Percentiles rank a stretch among this genome's conserved stretches.
These are phyloP conservation scores for Pleurotus ostreatus DNA, from an alignment of 768 basidiomycete species.

Conservation along the genomic window DNA sequence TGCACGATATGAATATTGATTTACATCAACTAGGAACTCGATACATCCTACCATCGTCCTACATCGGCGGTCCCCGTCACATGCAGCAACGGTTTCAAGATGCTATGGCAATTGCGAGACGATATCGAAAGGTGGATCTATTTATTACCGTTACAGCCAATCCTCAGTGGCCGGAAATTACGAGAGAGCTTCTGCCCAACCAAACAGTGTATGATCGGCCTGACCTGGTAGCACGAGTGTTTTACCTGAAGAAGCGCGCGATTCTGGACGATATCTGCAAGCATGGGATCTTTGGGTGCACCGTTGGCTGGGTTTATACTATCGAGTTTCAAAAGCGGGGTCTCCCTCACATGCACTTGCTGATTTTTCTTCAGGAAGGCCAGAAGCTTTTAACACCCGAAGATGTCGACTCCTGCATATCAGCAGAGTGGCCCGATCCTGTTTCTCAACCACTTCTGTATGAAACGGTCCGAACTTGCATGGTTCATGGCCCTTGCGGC, in stretches of 20 bases:
- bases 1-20: too few relatives aligned
- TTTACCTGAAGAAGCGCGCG: conserved; percentile 35
- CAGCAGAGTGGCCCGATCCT: conserved; percentile 33
- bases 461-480: conserved; percentile 26
- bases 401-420: conserved; percentile 31
- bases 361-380: conserved; percentile 34
- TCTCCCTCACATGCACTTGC: conserved; percentile 50
- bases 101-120: too few relatives aligned
- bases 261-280: conserved; percentile 30
- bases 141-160: too few relatives aligned
- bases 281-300: conserved; percentile 34
- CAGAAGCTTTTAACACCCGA: conserved; percentile 29
- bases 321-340: conserved; percentile 59
- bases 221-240: conserved; percentile 43
- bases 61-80: too few relatives aligned
- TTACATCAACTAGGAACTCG: too few relatives aligned
- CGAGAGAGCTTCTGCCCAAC: too few relatives aligned
- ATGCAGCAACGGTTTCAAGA: too few relatives aligned
- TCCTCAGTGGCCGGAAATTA: too few relatives aligned
- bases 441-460: conserved; percentile 28
- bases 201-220: conserved; percentile 27
- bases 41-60: too few relatives aligned
- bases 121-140: too few relatives aligned
- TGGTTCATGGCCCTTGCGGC: conserved; percentile 36
- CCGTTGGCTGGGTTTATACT: conserved; percentile 41